Evolutionary conservation across 768 basidiomycete genomes (phyloP), one percentile per base, ranked within the genome.

Genomic region (Lactarius akahatsu): DNA sequence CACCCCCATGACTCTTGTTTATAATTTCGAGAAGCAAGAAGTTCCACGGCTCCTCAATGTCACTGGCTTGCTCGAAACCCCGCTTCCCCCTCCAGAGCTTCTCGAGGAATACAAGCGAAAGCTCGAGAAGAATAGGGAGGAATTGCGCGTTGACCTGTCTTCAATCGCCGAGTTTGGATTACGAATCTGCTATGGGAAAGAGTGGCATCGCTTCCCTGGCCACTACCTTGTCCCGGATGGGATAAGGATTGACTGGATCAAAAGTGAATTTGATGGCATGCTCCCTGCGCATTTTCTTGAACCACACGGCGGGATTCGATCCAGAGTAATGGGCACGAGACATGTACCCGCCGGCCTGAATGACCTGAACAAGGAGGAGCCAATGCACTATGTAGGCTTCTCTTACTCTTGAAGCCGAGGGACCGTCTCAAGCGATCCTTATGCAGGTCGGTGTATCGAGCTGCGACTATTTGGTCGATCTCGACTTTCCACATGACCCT

Each of bases 201-300:
- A 99, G 77, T 99, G 97, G 97, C 81, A 98, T 74, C 84, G 96
- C 28, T 99, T 94, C 81, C 92, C 95, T 3, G 86, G 93, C 4
- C 90, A 91, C 74, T 98, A 91, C 76, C 83, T 96, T 57, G 83
- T 98, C 26, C 95, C 96, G 1, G 84, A 88, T 65, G 90, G 86
- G 32, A 78, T 98, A 65, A 82, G 86, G 32, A 86, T 96, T n/a
- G 83, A 89, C 65, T 98, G 94, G 77, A 80, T 98, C 75, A 92
- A 94, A 80, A 94, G 90, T 76, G 94, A 90, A 64, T 98, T 98
- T 71, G 83, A 88, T 68, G 96, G 94, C 11, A 83, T 93, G 73
- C 80, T 99, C 68, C 97, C 97, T 16, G 85, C 88, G 23, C 90
- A 91, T 74, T 98, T 97, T 78, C 77, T 77, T 62, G 77, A 78